A percentile compares a stretch with the other conserved stretches of the same genome.
phyloP scores from a whole-genome alignment of 371 early-diverging fungal species.

The Apophysomyces ossiformis region DNA sequence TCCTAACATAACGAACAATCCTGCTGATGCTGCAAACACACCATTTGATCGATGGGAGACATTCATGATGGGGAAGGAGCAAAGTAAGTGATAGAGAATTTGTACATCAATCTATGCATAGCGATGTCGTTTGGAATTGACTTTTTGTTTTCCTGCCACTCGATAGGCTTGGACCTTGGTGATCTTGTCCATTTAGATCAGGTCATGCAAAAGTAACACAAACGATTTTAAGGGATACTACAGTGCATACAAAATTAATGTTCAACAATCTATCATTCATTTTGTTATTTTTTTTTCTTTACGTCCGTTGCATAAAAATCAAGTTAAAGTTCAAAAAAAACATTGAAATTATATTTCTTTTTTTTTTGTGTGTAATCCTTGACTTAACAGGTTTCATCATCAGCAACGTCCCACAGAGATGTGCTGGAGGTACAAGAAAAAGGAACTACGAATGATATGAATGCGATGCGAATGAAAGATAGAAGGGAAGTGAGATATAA shows the following conservation, averaged over 20 bases:
- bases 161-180: not conserved
- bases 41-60: not conserved
- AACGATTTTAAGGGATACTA: too few species aligned
- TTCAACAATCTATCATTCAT: not conserved
- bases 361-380: not conserved
- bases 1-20: not conserved
- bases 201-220: not conserved
- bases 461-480: slow-evolving; percentile 13
- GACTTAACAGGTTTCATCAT: not conserved
- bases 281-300: not conserved
- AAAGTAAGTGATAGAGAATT: not conserved
- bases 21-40: not conserved
- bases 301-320: not conserved
- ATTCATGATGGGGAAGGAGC: not conserved
- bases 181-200: not conserved
- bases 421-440: not conserved
- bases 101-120: too few species aligned
- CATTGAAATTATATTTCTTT: not conserved
- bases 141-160: too few species aligned
- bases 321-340: too few species aligned
- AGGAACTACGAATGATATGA: slow-evolving; percentile 7
- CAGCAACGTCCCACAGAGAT: slow-evolving; percentile 3
- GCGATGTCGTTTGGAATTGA: too few species aligned
- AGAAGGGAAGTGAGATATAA: slow-evolving; percentile 5
- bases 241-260: not conserved